phyloP scores from a whole-genome alignment of 805 yeast species.

The Yamadazyma philogaea region DNA sequence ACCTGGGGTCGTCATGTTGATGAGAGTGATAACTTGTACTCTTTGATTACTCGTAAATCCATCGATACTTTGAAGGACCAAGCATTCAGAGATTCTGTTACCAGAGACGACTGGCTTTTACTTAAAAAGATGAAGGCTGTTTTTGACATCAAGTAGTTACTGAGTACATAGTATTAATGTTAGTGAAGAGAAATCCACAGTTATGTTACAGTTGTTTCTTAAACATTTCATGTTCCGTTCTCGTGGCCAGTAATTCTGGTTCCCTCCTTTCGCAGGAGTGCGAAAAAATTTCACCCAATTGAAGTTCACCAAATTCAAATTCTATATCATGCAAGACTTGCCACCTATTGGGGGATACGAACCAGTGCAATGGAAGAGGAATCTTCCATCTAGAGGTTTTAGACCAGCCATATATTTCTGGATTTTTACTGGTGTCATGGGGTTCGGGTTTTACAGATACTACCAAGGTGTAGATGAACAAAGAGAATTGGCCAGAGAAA shows the following conservation, averaged over 20 bases:
- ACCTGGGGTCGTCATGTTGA: constrained; percentile 99
- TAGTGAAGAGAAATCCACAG: background rate
- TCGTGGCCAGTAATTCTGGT: background rate
- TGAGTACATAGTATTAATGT: background rate
- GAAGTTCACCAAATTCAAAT: constrained; percentile 12
- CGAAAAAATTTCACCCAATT: constrained; percentile 17
- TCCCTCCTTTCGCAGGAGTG: background rate
- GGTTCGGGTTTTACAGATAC: constrained; percentile 69
- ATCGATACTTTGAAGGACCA: constrained; percentile 98
- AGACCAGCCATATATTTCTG: constrained; percentile 71
- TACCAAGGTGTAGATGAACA: constrained; percentile 70
- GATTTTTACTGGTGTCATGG: constrained; percentile 59
- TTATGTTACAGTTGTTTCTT: background rate
- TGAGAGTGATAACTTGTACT: constrained; percentile 85
- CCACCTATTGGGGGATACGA: constrained; percentile 88
- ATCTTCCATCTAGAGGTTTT: constrained; percentile 82
- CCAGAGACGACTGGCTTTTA: constrained; percentile 94
- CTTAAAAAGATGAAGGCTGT: constrained; percentile 83
- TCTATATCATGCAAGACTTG: constrained; percentile 59
- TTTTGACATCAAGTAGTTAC: constrained; percentile 67
- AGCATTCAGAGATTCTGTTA: constrained; percentile 91
- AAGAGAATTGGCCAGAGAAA: constrained; percentile 71
- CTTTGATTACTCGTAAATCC: constrained; percentile 84
- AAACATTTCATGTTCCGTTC: background rate
- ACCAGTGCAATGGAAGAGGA: constrained; percentile 85